A percentile compares a stretch with the other conserved stretches of the same genome.
phyloP scores from a whole-genome alignment of 495 filamentous ascomycete genomes.

The Penicillium lagena region DNA sequence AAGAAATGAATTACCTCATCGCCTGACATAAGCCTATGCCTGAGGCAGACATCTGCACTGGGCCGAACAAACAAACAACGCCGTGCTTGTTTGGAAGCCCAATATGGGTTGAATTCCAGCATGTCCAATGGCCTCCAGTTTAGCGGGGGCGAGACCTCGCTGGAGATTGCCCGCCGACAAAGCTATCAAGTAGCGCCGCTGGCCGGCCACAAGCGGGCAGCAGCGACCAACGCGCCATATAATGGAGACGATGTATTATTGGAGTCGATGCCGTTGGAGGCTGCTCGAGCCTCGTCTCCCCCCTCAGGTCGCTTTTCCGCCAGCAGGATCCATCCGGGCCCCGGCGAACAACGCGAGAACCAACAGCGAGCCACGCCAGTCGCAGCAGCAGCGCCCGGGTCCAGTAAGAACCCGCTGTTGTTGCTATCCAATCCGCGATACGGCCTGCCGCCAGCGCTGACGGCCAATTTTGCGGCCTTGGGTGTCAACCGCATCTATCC shows the following conservation, averaged over 20 bases:
- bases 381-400: constrained; percentile 40
- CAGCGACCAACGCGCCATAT: constrained; percentile 8
- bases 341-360: constrained; percentile 22
- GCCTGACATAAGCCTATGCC: too few relatives aligned
- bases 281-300: constrained; percentile 16
- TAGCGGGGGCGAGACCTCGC: constrained; percentile 39
- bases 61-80: too few relatives aligned
- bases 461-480: constrained; percentile 56
- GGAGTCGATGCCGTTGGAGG: constrained; percentile 17
- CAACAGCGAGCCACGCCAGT: constrained; percentile 37
- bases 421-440: constrained; percentile 60
- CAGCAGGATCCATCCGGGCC: constrained; percentile 29
- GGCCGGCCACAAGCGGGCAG: constrained; percentile 37
- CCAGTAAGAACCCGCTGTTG: constrained; percentile 52
- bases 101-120: neutral
- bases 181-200: constrained; percentile 29
- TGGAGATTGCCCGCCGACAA: constrained; percentile 38
- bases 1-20: too few relatives aligned
- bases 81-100: too few relatives aligned
- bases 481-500: constrained; percentile 69
- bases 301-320: constrained; percentile 27
- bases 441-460: constrained; percentile 52
- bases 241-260: neutral
- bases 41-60: too few relatives aligned
- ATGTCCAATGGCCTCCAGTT: constrained; percentile 27